Conservation (phyloP, 2,329 filamentous ascomycete genomes). For the Neopestalotiopsis sp. region DNA sequence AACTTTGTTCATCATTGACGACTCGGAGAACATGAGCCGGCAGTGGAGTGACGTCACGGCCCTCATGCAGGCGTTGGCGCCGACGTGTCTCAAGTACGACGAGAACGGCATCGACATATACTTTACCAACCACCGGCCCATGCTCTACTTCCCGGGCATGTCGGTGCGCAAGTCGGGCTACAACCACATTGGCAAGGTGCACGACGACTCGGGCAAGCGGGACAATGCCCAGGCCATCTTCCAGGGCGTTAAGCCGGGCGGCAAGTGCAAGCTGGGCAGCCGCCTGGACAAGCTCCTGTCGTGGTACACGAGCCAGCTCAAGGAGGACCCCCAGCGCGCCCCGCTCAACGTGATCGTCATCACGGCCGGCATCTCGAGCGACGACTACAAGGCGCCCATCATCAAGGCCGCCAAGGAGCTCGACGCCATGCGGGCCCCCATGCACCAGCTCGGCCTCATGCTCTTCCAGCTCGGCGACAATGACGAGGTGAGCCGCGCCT, state of each 20-base stretch:
- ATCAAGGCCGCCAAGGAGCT: conserved; percentile 64
- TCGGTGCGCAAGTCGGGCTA: conserved; percentile 24
- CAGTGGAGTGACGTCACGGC: conserved; percentile 68
- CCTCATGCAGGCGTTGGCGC: conserved; percentile 68
- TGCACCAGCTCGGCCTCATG: conserved; percentile 75
- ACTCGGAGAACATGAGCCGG: conserved; percentile 70
- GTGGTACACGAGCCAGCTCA: conserved; percentile 31
- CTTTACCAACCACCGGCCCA: conserved; percentile 68
- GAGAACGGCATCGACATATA: conserved; percentile 73
- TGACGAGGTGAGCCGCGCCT: conserved; percentile 55
- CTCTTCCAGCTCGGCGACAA: conserved; percentile 78
- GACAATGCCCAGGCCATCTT: conserved; percentile 35
- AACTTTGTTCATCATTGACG: conserved; percentile 77
- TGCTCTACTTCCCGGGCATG: conserved; percentile 15
- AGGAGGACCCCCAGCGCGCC: conserved; percentile 10
- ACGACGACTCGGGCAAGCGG: conserved; percentile 24
- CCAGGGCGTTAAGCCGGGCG: conserved; percentile 24
- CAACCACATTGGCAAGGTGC: conserved; percentile 27
- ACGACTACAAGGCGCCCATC: conserved; percentile 67
- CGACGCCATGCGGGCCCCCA: conserved; percentile 61
- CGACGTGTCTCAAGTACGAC: conserved; percentile 71
- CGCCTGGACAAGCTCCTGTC: conserved; percentile 20
- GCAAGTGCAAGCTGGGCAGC: conserved; percentile 26
- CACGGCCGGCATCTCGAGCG: conserved; percentile 70
- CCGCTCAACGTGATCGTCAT: conserved; percentile 79